Percentiles rank a stretch among this genome's conserved stretches.
phyloP scores from a whole-genome alignment of 164 flowering plant genomes.

The Dillenia turbinata region DNA sequence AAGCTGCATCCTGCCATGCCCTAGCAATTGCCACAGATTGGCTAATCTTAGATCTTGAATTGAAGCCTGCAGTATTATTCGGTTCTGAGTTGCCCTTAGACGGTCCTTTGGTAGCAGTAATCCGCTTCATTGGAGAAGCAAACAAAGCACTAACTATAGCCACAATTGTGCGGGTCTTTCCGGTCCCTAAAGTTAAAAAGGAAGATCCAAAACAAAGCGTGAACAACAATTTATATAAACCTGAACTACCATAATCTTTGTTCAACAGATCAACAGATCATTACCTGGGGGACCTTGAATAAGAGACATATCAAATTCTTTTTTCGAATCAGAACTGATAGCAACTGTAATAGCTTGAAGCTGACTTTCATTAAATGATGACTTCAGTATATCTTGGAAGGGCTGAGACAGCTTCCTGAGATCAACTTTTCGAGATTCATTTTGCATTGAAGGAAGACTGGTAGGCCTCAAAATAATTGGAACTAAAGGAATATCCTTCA shows the following conservation, averaged over 20 bases:
- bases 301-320: constrained; percentile 62
- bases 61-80: constrained; percentile 16
- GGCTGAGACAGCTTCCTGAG: constrained; percentile 50
- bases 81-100: constrained; percentile 14
- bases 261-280: constrained; percentile 5
- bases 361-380: constrained; percentile 81
- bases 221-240: too few relatives aligned
- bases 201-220: neutral
- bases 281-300: constrained; percentile 99
- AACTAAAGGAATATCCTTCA: constrained; percentile 72
- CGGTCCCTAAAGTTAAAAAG: constrained; percentile 64
- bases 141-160: constrained; percentile 88
- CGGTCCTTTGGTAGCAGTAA: constrained; percentile 15
- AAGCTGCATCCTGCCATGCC: constrained; percentile 97
- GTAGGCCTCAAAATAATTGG: constrained; percentile 65
- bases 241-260: too few relatives aligned
- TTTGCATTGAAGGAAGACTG: constrained; percentile 13
- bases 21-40: constrained; percentile 74
- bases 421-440: constrained; percentile 25
- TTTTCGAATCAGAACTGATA: constrained; percentile 36
- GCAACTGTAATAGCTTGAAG: constrained; percentile 72
- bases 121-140: constrained; percentile 35
- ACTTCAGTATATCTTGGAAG: constrained; percentile 48
- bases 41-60: constrained; percentile 34
- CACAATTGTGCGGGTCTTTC: constrained; percentile 89